Conservation (phyloP, 192 early-diverging fungal species). For the Coemansia sp. region DNA sequence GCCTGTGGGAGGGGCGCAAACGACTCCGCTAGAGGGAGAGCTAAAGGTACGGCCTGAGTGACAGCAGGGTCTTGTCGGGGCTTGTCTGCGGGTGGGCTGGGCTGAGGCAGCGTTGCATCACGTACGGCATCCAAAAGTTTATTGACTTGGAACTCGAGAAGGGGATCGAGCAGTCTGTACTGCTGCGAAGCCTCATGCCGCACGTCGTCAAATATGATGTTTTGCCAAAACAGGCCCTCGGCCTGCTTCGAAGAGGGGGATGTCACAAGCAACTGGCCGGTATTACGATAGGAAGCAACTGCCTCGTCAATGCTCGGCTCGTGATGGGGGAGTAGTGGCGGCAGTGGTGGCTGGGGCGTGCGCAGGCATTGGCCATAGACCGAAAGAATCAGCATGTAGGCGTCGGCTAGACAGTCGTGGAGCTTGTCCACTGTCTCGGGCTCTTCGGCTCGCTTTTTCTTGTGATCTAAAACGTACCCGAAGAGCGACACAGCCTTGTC, state of each 20-base stretch:
- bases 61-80: not conserved
- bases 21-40: not conserved
- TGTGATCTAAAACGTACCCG: conserved; percentile 32
- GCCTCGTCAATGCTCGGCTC: not conserved
- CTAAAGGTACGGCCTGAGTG: not conserved
- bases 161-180: conserved; percentile 54
- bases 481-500: conserved; percentile 27
- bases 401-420: conserved; percentile 34
- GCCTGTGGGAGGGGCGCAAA: not conserved
- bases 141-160: conserved; percentile 50
- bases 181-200: conserved; percentile 51
- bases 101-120: conserved; percentile 21
- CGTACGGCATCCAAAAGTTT: conserved; percentile 47
- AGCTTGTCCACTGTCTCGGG: conserved; percentile 10
- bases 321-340: not conserved
- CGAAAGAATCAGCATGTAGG: conserved; percentile 33
- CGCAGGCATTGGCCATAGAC: conserved; percentile 27
- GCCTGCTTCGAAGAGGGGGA: conserved; percentile 2
- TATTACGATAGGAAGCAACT: not conserved
- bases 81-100: conserved; percentile 16
- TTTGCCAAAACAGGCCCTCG: conserved; percentile 36
- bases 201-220: conserved; percentile 37
- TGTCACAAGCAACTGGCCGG: not conserved
- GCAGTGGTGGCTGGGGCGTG: not conserved
- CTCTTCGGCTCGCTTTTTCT: conserved; percentile 28